Evolutionary conservation across 108 stramenopile genomes (phyloP), one percentile per base, ranked within the genome.

Genomic region (Chaetoceros muelleri): DNA sequence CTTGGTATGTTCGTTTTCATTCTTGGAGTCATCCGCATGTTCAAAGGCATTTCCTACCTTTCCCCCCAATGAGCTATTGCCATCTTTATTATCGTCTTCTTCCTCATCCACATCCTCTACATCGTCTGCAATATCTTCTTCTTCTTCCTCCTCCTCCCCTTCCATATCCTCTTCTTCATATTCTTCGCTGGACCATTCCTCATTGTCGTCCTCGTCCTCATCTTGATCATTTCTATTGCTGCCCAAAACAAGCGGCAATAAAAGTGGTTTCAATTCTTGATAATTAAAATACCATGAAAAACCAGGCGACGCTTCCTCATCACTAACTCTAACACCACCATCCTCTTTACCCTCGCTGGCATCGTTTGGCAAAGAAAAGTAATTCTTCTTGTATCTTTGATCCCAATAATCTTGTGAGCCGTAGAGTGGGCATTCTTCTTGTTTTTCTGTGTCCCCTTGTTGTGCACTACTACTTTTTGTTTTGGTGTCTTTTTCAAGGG

Each of bases 221-320:
- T 66, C 65, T 30, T 71, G 50, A 19, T 64, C 61, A 22, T 74
- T 17, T 24, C 66, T 55, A 16, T 53, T 24, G 22, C 45, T 64
- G n/a, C 84, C 89, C 18, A 86, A 29, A 62, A 90, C 64, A 24
- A 91, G 53, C 0, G 85, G 81, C 26, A 91, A 45, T 2, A 91
- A 63, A 8, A 91, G 45, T 22, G 90, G 90, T 25, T 65, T 28
- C 57, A 91, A 63, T 24, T 91, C 90, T 21, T 80, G 69, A 30
- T 82, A 87, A 7, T 66, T 77, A 59, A 91, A 91, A 58, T 91
- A 91, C 90, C 90, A 91, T 19, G 72, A 67, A 58, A 87, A 83
- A 28, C 70, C 75, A 0, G 85, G 64, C 24, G 56, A 46, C 31
- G 71, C 68, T 22, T 64, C 81, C 19, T 81, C 62, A 5, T 75